A percentile compares a stretch with the other conserved stretches of the same genome.
Conservation (phyloP, 257 asterid genomes). For the Nicotiana tabacum region DNA sequence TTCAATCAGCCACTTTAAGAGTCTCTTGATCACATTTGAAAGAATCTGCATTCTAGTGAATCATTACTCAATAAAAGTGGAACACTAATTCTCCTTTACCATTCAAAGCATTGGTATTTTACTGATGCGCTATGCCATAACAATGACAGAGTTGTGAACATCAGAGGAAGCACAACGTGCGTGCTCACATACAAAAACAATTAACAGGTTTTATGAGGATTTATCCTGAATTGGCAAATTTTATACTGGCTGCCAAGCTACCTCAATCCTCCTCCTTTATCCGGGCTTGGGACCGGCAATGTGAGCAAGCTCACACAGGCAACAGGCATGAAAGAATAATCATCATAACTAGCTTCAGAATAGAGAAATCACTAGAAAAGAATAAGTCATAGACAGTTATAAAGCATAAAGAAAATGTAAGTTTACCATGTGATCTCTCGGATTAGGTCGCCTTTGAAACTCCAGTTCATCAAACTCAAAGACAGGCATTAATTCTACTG, state of each 20-base stretch:
- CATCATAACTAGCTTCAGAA: not conserved
- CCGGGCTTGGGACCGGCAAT: too few relatives aligned
- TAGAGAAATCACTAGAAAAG: not conserved
- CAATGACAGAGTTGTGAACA: not conserved
- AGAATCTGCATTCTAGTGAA: not conserved
- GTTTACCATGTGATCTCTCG: slow-evolving; percentile 92
- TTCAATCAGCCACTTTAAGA: not conserved
- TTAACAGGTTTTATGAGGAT: too few relatives aligned
- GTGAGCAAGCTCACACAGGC: too few relatives aligned
- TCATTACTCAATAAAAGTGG: not conserved
- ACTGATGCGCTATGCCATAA: not conserved
- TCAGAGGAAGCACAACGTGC: not conserved
- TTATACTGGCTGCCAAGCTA: too few relatives aligned
- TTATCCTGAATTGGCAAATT: too few relatives aligned
- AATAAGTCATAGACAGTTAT: not conserved
- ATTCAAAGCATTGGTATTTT: not conserved
- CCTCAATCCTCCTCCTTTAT: too few relatives aligned
- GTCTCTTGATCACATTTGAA: not conserved
- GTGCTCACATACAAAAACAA: not conserved
- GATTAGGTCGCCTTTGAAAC: slow-evolving; percentile 80
- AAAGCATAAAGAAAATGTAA: not conserved
- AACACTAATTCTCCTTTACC: not conserved
- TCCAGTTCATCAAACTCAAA: slow-evolving; percentile 98
- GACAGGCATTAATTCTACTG: slow-evolving; percentile 85
- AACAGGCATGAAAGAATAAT: not conserved